Evolutionary conservation across 805 yeast genomes (phyloP), one percentile per base, ranked within the genome.

Genomic region (Suhomyces tanzawaensis): DNA sequence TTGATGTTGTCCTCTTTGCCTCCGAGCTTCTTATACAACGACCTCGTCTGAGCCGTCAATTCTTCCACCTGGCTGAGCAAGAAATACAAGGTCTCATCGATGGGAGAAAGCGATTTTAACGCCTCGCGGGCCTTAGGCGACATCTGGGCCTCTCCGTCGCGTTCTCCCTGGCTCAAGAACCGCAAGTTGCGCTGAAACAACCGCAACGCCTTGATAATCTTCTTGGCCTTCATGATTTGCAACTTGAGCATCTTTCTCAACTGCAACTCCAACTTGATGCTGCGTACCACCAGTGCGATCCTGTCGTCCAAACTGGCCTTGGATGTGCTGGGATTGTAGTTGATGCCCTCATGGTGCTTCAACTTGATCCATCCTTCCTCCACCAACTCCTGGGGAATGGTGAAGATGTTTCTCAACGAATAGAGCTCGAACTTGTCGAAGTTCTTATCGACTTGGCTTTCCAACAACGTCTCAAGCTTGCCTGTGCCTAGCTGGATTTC

Each of bases 371-470:
- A 79, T 4, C 95, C 95, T 9, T 66, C 75, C 3, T 72, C 72
- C 1, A 83, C 69, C 23, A 86, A 64, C 11, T 80, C 84, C 4
- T 60, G 61, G 0, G 96, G 95, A 13, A 90, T 65, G 9, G 74
- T 74, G 38, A 90, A 68, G 9, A 90, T 77, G 55, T 90, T 90
- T 52, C 96, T 65, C 35, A 87, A 62, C 2, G 85, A 76, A 59
- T 90, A 90, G 23, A 88, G 64, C 61, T 90, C 97, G 50, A 86
- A 80, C 56, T 82, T 82, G 58, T 90, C 97, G 57, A 87, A 89
- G 55, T 85, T 85, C 48, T 72, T 72, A 60, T 89, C 95, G 8
- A 89, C 83, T 1, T 81, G 73, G 43, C 78, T 75, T 52, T 85
- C 95, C 39, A 90, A 52, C 17, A 85, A 58, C 0, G 89, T 78